Evolutionary conservation across 495 filamentous ascomycete genomes (phyloP), one percentile per base, ranked within the genome.

Genomic region (Penicillium silybi): DNA sequence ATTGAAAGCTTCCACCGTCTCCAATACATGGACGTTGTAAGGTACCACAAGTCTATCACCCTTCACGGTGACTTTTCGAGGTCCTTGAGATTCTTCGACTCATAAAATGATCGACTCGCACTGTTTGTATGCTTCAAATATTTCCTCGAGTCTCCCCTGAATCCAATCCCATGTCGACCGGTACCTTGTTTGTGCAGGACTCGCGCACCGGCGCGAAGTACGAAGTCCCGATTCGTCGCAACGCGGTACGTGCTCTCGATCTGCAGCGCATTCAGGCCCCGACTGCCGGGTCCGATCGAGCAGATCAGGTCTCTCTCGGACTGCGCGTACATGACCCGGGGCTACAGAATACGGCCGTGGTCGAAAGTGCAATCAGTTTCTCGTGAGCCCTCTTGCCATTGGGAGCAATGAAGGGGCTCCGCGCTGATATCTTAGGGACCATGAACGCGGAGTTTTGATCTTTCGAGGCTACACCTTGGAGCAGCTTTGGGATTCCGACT

Each of bases 261-360:
- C 67, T 82, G 37, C 74, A 72, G 46, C 60, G 69, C 13, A 80
- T 82, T 41, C 73, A 66, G 50, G 68, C 63, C 1, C 43, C 58
- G 19, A 40, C 39, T 1, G 25, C 18, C 3, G 56, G 44, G 1
- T 17, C 53, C 4, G 44, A 71, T 44, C 57, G 54, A 9, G 60
- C 57, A 0, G 55, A 71, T 32, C 62, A 67, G 44, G 46, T 63
- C 8, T 46, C 54, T 16, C 47, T 56, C 22, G 78, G 77, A 4
- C 63, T 83, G 3, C 66, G 75, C 2, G 58, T 83, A 2, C 72
- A 75, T 41, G 81, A 83, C 58, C 77, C 78, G 1, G 81, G 76
- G 1, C 71, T 79, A 52, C 68, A 75, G 27, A 83, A 83, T 58
- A 83, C 81, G 4, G 74, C 78, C 0, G 74, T 77, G 10, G 68